These are phyloP conservation scores for Talaromyces funiculosus DNA, from an alignment of 2,329 filamentous ascomycete species.

Conservation along the genomic window DNA sequence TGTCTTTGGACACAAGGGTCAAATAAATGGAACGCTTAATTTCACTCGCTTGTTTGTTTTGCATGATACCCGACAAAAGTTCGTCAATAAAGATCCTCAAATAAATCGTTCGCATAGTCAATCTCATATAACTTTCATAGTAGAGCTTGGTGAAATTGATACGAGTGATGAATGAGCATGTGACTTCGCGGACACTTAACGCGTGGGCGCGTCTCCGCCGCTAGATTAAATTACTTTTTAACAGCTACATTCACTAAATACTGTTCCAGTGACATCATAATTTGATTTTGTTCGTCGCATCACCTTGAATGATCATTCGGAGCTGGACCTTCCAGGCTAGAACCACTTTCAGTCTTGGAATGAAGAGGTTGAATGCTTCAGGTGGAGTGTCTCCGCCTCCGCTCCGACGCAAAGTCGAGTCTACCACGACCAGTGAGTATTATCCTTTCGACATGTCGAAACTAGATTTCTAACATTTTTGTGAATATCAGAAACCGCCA, in stretches of 20 bases:
- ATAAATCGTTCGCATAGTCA: neutral
- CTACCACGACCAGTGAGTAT: conserved; percentile 49
- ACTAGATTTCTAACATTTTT: neutral
- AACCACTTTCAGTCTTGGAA: conserved; percentile 11
- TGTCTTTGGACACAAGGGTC: conserved; percentile 56
- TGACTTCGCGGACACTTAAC: conserved; percentile 32
- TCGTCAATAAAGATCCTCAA: neutral
- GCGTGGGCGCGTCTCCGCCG: conserved; percentile 13
- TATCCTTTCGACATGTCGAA: neutral
- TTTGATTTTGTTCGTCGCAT: neutral
- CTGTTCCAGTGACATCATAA: neutral
- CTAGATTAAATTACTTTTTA: neutral
- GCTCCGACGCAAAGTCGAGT: conserved; percentile 50
- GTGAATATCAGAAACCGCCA: conserved; percentile 42
- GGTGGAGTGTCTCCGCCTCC: conserved; percentile 52
- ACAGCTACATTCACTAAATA: neutral
- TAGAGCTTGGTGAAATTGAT: neutral
- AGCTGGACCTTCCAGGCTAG: conserved; percentile 24
- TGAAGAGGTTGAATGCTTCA: conserved; percentile 35
- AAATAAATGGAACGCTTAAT: conserved; percentile 35
- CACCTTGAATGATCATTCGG: conserved; percentile 9
- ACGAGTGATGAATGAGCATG: conserved; percentile 23
- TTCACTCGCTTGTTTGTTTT: conserved; percentile 11
- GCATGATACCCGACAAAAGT: conserved; percentile 13
- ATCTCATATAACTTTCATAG: neutral